Evolutionary conservation across 2,329 filamentous ascomycete species (phyloP).

Genomic region (Lachnellula hyalina): DNA sequence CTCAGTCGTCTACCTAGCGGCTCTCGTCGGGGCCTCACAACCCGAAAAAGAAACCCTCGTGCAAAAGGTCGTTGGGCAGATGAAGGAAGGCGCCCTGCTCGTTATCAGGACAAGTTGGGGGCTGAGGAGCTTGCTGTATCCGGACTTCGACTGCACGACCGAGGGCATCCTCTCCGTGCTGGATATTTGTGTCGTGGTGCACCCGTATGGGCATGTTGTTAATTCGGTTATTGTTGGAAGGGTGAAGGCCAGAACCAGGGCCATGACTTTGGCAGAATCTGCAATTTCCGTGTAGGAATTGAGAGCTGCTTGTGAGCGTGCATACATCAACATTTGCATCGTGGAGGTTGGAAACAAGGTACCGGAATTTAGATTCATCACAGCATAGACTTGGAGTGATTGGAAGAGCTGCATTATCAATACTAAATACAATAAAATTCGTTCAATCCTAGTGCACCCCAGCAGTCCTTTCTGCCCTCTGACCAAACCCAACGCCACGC

Average conservation of each 20-base stretch:
- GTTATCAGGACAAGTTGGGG: slow-evolving; percentile 42
- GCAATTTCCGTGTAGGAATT: no score
- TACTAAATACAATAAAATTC: no score
- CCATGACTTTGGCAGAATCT: background rate
- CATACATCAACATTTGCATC: no score
- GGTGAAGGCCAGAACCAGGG: slow-evolving; percentile 10
- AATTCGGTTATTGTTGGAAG: slow-evolving; percentile 42
- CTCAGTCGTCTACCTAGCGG: slow-evolving; percentile 46
- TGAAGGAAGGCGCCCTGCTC: slow-evolving; percentile 40
- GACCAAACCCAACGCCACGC: slow-evolving; percentile 14
- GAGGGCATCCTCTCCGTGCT: slow-evolving; percentile 21
- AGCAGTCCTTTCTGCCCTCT: background rate
- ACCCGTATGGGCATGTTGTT: slow-evolving; percentile 45
- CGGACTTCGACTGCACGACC: slow-evolving; percentile 14
- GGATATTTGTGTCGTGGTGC: slow-evolving; percentile 39
- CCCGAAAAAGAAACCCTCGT: slow-evolving; percentile 39
- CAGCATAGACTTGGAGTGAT: no score
- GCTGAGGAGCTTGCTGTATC: slow-evolving; percentile 42
- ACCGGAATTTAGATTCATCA: no score
- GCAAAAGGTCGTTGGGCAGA: slow-evolving; percentile 31
- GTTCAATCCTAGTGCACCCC: no score
- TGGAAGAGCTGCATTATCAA: no score
- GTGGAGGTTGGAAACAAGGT: no score
- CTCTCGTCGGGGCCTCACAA: slow-evolving; percentile 42
- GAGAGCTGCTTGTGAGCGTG: no score